Evolutionary conservation across 192 early-diverging fungal genomes (phyloP).

Genomic region (Rhizophlyctis rosea): DNA sequence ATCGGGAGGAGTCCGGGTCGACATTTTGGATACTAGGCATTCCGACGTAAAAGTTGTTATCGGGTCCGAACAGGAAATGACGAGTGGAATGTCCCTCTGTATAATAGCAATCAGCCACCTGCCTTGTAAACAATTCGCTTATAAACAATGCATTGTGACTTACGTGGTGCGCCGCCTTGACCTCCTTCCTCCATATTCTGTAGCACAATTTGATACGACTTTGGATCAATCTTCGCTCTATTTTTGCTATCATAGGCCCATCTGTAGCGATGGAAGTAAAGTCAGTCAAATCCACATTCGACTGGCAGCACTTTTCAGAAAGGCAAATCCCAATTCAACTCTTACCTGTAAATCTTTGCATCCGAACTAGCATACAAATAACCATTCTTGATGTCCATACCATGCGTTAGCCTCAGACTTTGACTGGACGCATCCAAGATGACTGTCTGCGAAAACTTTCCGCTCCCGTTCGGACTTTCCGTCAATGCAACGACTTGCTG

Average conservation of each 20-base stretch:
- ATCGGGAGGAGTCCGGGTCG: constrained; percentile 23
- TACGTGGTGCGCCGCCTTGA: too few relatives aligned
- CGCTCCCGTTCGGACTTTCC: not conserved
- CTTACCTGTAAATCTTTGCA: constrained; percentile 31
- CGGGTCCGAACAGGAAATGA: constrained; percentile 20
- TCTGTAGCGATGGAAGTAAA: too few relatives aligned
- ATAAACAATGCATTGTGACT: not conserved
- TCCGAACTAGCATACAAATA: constrained; percentile 32
- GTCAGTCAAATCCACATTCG: too few relatives aligned
- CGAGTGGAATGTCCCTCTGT: constrained; percentile 29
- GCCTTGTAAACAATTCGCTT: constrained; percentile 32
- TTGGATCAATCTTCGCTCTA: too few relatives aligned
- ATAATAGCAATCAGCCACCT: constrained; percentile 6
- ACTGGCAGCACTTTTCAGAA: not conserved
- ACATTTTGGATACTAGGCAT: constrained; percentile 33
- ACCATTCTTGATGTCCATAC: constrained; percentile 17
- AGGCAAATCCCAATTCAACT: not conserved
- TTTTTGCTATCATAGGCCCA: too few relatives aligned
- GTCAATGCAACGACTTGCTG: constrained; percentile 18
- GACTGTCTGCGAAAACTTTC: not conserved
- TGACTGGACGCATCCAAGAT: constrained; percentile 19
- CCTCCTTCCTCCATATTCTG: too few relatives aligned
- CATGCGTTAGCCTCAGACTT: constrained; percentile 28
- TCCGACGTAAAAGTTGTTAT: constrained; percentile 31
- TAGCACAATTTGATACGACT: too few relatives aligned